phyloP scores from a whole-genome alignment of 225 moss, liverwort and hornwort genomes.

The Climacium dendroides region DNA sequence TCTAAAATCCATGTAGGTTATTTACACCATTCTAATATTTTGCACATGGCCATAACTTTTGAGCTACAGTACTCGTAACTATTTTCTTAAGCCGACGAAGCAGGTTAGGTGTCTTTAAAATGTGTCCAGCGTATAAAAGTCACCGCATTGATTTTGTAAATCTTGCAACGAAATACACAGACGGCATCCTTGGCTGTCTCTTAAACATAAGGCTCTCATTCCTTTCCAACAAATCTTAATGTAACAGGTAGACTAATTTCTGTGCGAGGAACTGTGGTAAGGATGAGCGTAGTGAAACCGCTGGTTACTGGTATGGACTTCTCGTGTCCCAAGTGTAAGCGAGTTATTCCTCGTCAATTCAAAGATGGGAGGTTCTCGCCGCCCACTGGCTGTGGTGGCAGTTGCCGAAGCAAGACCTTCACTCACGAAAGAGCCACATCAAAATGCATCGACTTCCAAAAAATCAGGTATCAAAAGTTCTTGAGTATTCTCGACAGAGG shows the following conservation, averaged over 20 bases:
- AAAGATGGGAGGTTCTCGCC: slow-evolving; percentile 77
- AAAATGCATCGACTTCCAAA: slow-evolving; percentile 76
- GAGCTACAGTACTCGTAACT: not conserved
- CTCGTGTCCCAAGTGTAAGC: slow-evolving; percentile 77
- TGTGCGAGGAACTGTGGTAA: slow-evolving; percentile 85
- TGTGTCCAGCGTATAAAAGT: not conserved
- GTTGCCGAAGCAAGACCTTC: slow-evolving; percentile 82
- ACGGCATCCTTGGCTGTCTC: not conserved
- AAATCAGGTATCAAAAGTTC: slow-evolving; percentile 47
- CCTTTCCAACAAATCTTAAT: not conserved
- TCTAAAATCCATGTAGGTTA: not conserved
- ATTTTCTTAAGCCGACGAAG: not conserved
- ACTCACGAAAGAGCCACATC: slow-evolving; percentile 55
- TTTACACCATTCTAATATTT: not conserved
- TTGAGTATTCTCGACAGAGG: not conserved
- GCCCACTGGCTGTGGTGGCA: slow-evolving; percentile 70
- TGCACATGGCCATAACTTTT: not conserved
- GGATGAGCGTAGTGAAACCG: slow-evolving; percentile 89
- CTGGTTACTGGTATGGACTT: slow-evolving; percentile 76
- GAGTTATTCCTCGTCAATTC: slow-evolving; percentile 48
- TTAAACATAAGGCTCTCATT: not conserved
- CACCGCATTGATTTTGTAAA: not conserved
- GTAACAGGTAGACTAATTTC: slow-evolving; percentile 77
- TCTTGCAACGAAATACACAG: not conserved
- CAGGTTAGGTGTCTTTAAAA: not conserved